phyloP scores from a whole-genome alignment of 371 early-diverging fungal genomes.

The Entomophthora muscae region DNA sequence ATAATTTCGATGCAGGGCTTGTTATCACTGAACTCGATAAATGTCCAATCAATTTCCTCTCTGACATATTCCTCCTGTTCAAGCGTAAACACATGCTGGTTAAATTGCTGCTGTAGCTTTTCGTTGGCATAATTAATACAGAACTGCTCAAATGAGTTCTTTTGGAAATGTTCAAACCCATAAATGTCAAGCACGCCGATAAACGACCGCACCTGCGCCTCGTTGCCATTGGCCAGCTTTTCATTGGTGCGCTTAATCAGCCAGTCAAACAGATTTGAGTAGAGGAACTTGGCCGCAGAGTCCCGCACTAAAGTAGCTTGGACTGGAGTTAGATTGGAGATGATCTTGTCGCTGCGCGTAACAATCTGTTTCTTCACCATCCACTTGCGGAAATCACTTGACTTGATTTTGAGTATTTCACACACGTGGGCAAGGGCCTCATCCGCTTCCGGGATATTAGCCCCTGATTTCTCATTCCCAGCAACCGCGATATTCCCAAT shows the following conservation, averaged over 20 bases:
- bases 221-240: conserved; percentile 42
- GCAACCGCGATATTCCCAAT: conserved; percentile 78
- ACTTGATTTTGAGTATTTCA: conserved; percentile 51
- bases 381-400: conserved; percentile 69
- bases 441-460: conserved; percentile 49
- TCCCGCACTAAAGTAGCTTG: conserved; percentile 74
- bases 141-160: conserved; percentile 98
- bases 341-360: conserved; percentile 72
- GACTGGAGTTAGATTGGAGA: conserved; percentile 42
- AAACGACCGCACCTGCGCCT: conserved; percentile 33
- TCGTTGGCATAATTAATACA: conserved; percentile 98
- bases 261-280: conserved; percentile 87
- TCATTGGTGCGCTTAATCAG: conserved; percentile 67
- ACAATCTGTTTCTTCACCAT: conserved; percentile 71
- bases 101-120: conserved; percentile 94
- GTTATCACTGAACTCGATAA: conserved; percentile 94
- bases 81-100: conserved; percentile 79
- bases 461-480: conserved; percentile 41
- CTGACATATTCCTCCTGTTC: conserved; percentile 91
- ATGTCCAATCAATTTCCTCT: conserved; percentile 80
- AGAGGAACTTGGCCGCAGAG: conserved; percentile 86
- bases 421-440: conserved; percentile 42
- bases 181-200: conserved; percentile 95
- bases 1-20: conserved; percentile 98
- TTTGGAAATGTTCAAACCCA: conserved; percentile 92